phyloP scores from a whole-genome alignment of 306 rosid species.

The Dalbergia oliveri region DNA sequence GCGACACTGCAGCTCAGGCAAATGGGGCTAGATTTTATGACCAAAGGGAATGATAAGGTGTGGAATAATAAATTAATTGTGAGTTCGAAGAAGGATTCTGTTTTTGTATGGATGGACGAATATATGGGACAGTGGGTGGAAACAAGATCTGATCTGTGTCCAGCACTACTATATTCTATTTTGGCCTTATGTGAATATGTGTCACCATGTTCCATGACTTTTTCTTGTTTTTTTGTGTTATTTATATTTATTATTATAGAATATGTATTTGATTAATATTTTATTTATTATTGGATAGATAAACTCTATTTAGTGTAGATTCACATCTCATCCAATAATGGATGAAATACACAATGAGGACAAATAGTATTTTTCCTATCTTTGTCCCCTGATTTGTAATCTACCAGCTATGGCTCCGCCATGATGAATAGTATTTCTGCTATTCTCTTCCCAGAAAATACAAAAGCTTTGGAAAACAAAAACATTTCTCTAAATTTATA shows the following conservation, averaged over 20 bases:
- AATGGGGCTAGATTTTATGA: neutral
- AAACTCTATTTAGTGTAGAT: too few relatives aligned
- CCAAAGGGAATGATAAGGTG: neutral
- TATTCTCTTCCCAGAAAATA: neutral
- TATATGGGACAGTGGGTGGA: constrained; percentile 27
- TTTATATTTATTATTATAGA: too few relatives aligned
- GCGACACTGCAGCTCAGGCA: constrained; percentile 61
- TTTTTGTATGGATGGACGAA: constrained; percentile 11
- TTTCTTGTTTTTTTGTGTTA: neutral
- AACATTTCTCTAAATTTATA: too few relatives aligned
- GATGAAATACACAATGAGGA: too few relatives aligned
- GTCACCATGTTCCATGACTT: constrained; percentile 3
- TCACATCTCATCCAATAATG: too few relatives aligned
- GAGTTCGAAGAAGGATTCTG: constrained; percentile 6
- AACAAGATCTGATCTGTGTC: constrained; percentile 51
- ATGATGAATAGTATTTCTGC: constrained; percentile 5
- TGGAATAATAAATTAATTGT: neutral
- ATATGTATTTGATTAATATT: too few relatives aligned
- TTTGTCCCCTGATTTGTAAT: neutral
- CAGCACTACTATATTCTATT: constrained; percentile 18
- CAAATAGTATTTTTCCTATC: too few relatives aligned
- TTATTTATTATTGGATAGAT: too few relatives aligned
- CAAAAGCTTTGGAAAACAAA: too few relatives aligned
- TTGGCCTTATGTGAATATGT: neutral
- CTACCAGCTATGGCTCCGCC: neutral